These are phyloP conservation scores for Hygrophila difformis DNA, from an alignment of 257 asterid genomes.

Conservation along the genomic window DNA sequence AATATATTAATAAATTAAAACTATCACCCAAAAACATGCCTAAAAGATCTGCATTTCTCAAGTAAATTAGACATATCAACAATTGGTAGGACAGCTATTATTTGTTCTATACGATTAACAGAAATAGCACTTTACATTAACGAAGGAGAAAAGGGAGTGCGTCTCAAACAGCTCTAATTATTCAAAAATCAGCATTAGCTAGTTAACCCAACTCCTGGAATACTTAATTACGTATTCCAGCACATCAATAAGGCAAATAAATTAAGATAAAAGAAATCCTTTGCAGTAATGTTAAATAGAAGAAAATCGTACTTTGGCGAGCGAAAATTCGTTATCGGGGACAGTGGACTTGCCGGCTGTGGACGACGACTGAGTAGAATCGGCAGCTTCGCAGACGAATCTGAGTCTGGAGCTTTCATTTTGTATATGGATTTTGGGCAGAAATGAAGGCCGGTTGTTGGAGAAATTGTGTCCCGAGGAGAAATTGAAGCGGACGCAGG, in stretches of 20 bases:
- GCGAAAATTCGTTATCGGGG: constrained; percentile 65
- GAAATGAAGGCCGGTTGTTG: constrained; percentile 19
- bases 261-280: not conserved
- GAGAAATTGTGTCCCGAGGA: no score
- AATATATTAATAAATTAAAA: no score
- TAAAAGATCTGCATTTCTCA: not conserved
- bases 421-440: constrained; percentile 12
- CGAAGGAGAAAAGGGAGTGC: no score
- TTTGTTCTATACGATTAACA: no score
- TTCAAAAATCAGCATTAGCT: no score
- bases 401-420: constrained; percentile 19
- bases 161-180: no score
- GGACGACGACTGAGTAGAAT: constrained; percentile 59
- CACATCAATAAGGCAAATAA: not conserved
- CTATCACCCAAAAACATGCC: no score
- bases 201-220: no score
- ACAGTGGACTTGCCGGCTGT: constrained; percentile 38
- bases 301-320: constrained; percentile 53
- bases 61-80: no score
- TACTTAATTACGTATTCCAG: not conserved
- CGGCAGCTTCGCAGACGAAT: constrained; percentile 52
- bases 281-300: constrained; percentile 2
- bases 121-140: no score
- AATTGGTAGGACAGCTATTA: no score
- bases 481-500: no score